Evolutionary conservation across 2,329 filamentous ascomycete species (phyloP).

Genomic region (Claviceps sorghi): DNA sequence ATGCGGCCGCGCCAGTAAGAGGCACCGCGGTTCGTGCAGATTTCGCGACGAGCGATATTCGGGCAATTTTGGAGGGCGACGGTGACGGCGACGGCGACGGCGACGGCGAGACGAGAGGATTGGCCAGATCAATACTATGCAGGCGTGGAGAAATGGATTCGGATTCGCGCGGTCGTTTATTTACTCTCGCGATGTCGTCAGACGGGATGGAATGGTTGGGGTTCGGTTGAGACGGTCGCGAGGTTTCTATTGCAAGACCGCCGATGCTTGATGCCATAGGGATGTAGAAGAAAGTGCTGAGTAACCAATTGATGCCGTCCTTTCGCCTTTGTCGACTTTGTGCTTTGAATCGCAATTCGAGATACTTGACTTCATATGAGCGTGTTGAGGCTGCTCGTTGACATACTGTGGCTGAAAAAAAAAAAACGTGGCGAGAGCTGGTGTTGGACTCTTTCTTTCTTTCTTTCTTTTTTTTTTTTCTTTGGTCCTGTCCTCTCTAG

Average conservation of each 20-base stretch:
- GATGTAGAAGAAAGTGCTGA: neutral
- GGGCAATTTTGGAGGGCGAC: slow-evolving; percentile 34
- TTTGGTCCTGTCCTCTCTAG: neutral
- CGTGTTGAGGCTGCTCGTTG: slow-evolving; percentile 21
- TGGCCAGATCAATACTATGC: slow-evolving; percentile 14
- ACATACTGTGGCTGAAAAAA: slow-evolving; percentile 29
- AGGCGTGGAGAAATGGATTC: slow-evolving; percentile 27
- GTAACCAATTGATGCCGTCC: slow-evolving; percentile 1
- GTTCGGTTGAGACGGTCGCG: slow-evolving; percentile 24
- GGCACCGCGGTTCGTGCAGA: slow-evolving; percentile 30
- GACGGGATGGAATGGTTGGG: slow-evolving; percentile 20
- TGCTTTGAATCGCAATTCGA: slow-evolving; percentile 4
- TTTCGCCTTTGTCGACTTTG: neutral
- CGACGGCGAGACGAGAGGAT: slow-evolving; percentile 28
- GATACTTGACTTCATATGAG: slow-evolving; percentile 14
- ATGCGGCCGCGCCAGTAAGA: slow-evolving; percentile 37
- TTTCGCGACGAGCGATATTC: slow-evolving; percentile 27
- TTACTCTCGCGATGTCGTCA: slow-evolving; percentile 25
- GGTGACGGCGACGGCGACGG: too few species aligned
- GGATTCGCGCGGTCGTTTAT: slow-evolving; percentile 33
- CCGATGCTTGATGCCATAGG: slow-evolving; percentile 41
- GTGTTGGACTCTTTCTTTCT: slow-evolving; percentile 12
- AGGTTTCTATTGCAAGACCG: slow-evolving; percentile 36
- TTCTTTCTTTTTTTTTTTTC: slow-evolving; percentile 14
- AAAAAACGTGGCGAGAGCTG: slow-evolving; percentile 30